Evolutionary conservation across 192 early-diverging fungal species (phyloP), one percentile per base, ranked within the genome.

Genomic region (Entophlyctis helioformis): DNA sequence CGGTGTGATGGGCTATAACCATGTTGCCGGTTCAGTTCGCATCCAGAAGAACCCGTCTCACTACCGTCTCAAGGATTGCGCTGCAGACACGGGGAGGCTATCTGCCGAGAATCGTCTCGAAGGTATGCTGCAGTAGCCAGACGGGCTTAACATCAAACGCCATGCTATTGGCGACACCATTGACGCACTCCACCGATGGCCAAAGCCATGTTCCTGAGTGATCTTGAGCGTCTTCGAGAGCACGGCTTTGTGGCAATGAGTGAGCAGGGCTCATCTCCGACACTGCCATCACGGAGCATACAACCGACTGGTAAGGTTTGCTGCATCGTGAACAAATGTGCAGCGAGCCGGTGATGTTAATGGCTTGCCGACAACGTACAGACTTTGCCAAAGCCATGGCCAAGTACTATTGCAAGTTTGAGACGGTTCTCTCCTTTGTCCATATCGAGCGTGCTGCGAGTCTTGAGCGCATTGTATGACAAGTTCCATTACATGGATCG

Each of bases 31-130:
- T 15, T 11, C 0, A 67, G 62, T 75, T n/a, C 47, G 72, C 7
- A 68, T 71, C 42, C 26, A 48, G 39, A 68, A 65, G 42, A 76
- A 76, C 48, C 73, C 73, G 1, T 15, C 51, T 18, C 47, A 59
- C 29, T 76, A 76, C 46, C 51, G 59, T 44, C 42, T 67, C 21
- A 48, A 56, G 28, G 50, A 57, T 23, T 43, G 50, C 36, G 19
- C 34, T 19, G 34, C 18, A n/a, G 45, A 36, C 5, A 46, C 49
- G 32, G 56, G 36, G 13, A 38, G 25, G 9, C 26, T 50, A 12
- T 54, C 50, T 2, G 66, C 58, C 10, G 50, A 62, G 39, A 34
- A 44, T 5, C 44, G 63, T 22, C 55, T 73, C 2, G 60, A 66
- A 35, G 42, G 50, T 52, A 51, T 26, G 44, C n/a, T 18, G 5